Percentiles rank a stretch among this genome's conserved stretches.
phyloP scores from a whole-genome alignment of 805 yeast genomes.

The Sugiyamaella americana region DNA sequence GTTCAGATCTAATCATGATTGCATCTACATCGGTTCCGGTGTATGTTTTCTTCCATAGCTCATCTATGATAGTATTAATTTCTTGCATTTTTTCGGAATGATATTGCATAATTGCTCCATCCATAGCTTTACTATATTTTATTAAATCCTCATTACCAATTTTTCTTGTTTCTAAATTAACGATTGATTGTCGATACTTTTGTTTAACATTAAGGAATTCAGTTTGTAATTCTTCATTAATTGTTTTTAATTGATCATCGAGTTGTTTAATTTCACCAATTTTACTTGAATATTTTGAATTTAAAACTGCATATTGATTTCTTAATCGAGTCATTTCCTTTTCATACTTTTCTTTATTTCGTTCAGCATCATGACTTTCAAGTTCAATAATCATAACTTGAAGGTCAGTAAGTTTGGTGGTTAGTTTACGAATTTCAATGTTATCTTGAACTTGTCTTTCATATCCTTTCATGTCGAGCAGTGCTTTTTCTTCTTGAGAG shows the following conservation, averaged over 20 bases:
- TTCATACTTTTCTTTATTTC: slow-evolving; percentile 56
- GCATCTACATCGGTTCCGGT: slow-evolving; percentile 94
- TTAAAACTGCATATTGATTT: slow-evolving; percentile 46
- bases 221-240: slow-evolving; percentile 53
- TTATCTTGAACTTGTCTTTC: slow-evolving; percentile 62
- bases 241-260: slow-evolving; percentile 55
- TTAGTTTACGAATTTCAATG: slow-evolving; percentile 48
- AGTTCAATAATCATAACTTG: slow-evolving; percentile 40
- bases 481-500: slow-evolving; percentile 35
- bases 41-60: slow-evolving; percentile 89
- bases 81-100: slow-evolving; percentile 90
- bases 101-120: slow-evolving; percentile 86
- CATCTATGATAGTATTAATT: slow-evolving; percentile 80
- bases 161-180: slow-evolving; percentile 66
- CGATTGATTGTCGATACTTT: slow-evolving; percentile 62
- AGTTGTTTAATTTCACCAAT: slow-evolving; percentile 83
- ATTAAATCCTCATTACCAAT: slow-evolving; percentile 75
- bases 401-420: slow-evolving; percentile 35
- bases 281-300: slow-evolving; percentile 65
- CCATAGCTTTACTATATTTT: slow-evolving; percentile 79
- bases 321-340: slow-evolving; percentile 47
- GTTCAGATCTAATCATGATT: slow-evolving; percentile 78
- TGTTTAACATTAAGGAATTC: slow-evolving; percentile 67
- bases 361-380: slow-evolving; percentile 53
- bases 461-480: slow-evolving; percentile 53